Base-by-base conservation (phyloP, 768 basidiomycete species). In the Mycena galopus region DNA sequence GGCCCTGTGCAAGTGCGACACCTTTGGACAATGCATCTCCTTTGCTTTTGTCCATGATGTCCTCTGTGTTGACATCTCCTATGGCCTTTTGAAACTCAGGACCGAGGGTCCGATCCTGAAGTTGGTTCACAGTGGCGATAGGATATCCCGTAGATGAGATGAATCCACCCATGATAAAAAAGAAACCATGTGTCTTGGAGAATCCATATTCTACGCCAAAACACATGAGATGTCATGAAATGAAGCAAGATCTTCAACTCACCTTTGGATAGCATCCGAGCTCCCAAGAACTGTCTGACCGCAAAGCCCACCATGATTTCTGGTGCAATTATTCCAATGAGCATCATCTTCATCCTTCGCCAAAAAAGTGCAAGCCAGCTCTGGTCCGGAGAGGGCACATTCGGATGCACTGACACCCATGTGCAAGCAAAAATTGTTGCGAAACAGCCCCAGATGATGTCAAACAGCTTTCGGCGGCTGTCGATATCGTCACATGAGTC, bases 11-110 rank as follows among this genome's bases (percentile, higher is more conserved):
- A 2, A 2, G 42, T 44, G 19, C 42, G 16, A 21, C 42, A 19
- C 42, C 42, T 44, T 44, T 86, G 3, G 83, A 76, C 7, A 85
- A 58, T 0, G 51, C 65, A 61, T 84, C 79, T 1, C 80, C 81
- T 69, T 84, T 85, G 76, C 77, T 79, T 33, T 62, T 73, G 60
- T 81, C 78, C 27, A 19, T 19, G 47, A 82, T 79, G 6, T 74
- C 71, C 12, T 47, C 39, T 17, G 69, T 70, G 3, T 67, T 44
- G 21, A 77, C 14, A 0, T 30, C 21, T 30, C 12, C 29, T 8
- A 56, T 56, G 27, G 1, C n/a, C 10, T n/a, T 1, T 9, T 4
- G 3, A n/a, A n/a, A n/a, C n/a, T n/a, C n/a, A 17, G 42, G 42
- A 17, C 42, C 42, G n/a, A 16, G 37, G 57, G 16, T 39, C 39